Base-by-base conservation (phyloP, 2,329 filamentous ascomycete genomes). In the Aureobasidium subglaciale region DNA sequence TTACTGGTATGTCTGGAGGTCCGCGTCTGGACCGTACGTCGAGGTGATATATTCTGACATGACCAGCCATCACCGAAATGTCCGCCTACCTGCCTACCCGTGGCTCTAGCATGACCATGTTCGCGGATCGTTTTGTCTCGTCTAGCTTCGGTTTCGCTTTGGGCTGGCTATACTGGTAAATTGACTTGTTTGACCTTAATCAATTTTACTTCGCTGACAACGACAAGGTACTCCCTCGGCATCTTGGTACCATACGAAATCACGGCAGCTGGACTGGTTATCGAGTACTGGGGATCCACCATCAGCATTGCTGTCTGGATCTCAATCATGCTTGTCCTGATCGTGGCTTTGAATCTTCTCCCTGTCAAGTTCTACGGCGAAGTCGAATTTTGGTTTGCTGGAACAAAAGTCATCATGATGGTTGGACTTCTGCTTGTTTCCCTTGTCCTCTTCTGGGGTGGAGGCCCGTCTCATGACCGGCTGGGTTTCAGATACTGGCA, bases 31-130 rank as follows among this genome's bases (percentile, higher is more conserved):
- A n/a, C n/a, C 7, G 73, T 71, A 46, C 73, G 77, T 10, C 20
- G 5, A 9, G 18, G 18, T 4, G 11, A 2, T 18, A 1, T 24
- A 16, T 10, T 15, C 32, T 38, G 10, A 50, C 7, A 13, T 20
- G 1, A 5, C 3, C 6, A 50, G 66, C 62, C 2, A 67, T 69
- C 42, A 74, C 74, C n/a, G 78, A 81, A 64, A 76, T 85, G 66
- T 78, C 80, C 9, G 75, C 81, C 32, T 83, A 80, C 72, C 74
- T 84, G 42, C 79, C 82, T 8, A 68, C 81, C 59, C 72, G 78
- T 30, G 76, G 78, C 59, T 71, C 65, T 57, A 73, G 76, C 59
- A 76, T 80, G 75, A 69, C 73, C 61, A 60, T 77, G 66, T 76
- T 78, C 66, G 68, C 67, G 56, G 69, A 70, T 52, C 70, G 73